These are phyloP conservation scores for Barnettozyma botsteinii DNA, from an alignment of 805 yeast genomes.

Conservation along the genomic window DNA sequence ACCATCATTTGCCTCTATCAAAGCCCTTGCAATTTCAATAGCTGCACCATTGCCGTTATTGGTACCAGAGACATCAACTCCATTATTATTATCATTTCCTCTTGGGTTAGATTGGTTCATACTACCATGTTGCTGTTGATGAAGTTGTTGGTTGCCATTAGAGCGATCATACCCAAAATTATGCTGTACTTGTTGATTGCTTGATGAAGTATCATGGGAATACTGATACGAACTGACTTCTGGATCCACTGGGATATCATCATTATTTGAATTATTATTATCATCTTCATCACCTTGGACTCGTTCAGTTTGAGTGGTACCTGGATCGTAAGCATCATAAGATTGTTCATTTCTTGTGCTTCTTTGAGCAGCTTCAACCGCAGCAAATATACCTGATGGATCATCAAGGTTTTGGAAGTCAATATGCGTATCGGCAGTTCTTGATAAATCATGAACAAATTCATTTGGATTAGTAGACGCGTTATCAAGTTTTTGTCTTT, in stretches of 20 bases:
- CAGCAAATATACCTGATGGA: slow-evolving; percentile 38
- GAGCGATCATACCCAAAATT: slow-evolving; percentile 2
- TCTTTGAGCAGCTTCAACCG: slow-evolving; percentile 51
- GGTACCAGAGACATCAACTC: background rate
- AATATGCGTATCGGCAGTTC: slow-evolving; percentile 15
- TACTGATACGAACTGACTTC: slow-evolving; percentile 31
- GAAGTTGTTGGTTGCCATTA: slow-evolving; percentile 4
- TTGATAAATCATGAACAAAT: slow-evolving; percentile 14
- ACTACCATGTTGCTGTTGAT: background rate
- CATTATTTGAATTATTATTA: slow-evolving; percentile 14
- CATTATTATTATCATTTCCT: background rate
- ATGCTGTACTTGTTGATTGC: slow-evolving; percentile 3
- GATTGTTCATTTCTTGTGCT: slow-evolving; percentile 1
- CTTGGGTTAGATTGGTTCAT: background rate
- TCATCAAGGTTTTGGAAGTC: slow-evolving; percentile 22
- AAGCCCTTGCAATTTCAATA: slow-evolving; percentile 60
- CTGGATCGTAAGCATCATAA: slow-evolving; percentile 4
- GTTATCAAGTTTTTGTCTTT: slow-evolving; percentile 4
- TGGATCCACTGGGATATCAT: slow-evolving; percentile 51
- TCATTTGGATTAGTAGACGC: slow-evolving; percentile 4
- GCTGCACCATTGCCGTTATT: slow-evolving; percentile 43
- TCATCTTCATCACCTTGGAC: slow-evolving; percentile 4
- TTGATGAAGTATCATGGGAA: background rate
- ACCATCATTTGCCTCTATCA: slow-evolving; percentile 46
- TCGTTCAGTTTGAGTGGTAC: background rate